Percentiles rank a stretch among this genome's conserved stretches.
Evolutionary conservation across 2,329 filamentous ascomycete genomes (phyloP).

Genomic region (Capronia americana): DNA sequence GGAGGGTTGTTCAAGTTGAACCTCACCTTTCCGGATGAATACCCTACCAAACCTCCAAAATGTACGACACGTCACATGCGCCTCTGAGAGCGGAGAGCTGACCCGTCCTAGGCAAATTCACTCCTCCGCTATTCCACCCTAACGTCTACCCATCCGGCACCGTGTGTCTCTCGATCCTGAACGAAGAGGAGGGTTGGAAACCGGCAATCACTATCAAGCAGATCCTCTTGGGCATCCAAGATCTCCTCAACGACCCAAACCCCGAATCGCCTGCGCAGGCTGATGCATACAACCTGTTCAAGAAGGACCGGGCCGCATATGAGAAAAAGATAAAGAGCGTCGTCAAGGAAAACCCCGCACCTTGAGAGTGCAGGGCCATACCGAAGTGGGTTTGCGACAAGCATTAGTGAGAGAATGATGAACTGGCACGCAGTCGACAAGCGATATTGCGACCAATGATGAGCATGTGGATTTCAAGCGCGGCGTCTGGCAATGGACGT

Average conservation of each 20-base stretch:
- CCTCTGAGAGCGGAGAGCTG: conserved; percentile 27
- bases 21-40: conserved; percentile 93
- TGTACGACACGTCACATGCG: conserved; percentile 65
- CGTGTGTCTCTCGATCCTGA: conserved; percentile 94
- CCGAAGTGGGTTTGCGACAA: conserved; percentile 18
- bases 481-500: conserved; percentile 22
- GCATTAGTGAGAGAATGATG: conserved; percentile 21
- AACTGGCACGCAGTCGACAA: conserved; percentile 14
- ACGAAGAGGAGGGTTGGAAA: conserved; percentile 98
- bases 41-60: conserved; percentile 97
- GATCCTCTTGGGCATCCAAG: conserved; percentile 94
- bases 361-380: conserved; percentile 27
- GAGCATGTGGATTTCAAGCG: conserved; percentile 26
- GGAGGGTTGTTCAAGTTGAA: conserved; percentile 96
- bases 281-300: conserved; percentile 96
- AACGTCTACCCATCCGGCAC: conserved; percentile 99
- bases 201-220: conserved; percentile 98
- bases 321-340: conserved; percentile 85
- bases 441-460: conserved; percentile 16
- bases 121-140: conserved; percentile 93
- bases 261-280: conserved; percentile 96
- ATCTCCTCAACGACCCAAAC: conserved; percentile 93
- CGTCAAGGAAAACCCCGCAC: conserved; percentile 86
- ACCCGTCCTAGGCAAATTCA: conserved; percentile 79
- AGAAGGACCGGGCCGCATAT: conserved; percentile 85